Percentiles rank a stretch among this genome's conserved stretches.
Evolutionary conservation across 768 basidiomycete genomes (phyloP).

Genomic region (Trametes villosa): DNA sequence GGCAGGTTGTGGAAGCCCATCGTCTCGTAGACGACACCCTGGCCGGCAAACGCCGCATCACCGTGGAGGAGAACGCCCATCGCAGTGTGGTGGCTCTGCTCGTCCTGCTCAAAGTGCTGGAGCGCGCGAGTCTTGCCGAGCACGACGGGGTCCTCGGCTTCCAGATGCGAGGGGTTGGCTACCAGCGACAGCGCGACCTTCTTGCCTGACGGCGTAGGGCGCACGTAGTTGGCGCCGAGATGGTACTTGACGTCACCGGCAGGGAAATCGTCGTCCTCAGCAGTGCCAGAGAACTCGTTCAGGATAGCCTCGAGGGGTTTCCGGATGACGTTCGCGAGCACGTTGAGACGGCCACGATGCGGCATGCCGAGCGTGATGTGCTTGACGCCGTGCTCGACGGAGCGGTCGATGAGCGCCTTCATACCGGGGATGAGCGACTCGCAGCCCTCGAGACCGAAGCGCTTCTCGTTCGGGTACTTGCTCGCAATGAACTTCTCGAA

Average conservation of each 20-base stretch:
- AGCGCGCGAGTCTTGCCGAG: conserved; percentile 98
- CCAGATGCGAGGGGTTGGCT: conserved; percentile 97
- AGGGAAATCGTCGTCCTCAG: conserved; percentile 70
- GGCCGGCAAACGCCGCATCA: conserved; percentile 98
- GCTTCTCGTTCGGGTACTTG: conserved; percentile 99
- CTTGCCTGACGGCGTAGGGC: conserved; percentile 97
- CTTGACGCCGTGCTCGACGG: conserved; percentile 95
- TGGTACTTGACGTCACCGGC: conserved; percentile 99
- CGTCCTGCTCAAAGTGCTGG: conserved; percentile 92
- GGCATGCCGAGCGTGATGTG: conserved; percentile 99
- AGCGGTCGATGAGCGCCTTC: conserved; percentile 99
- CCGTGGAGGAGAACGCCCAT: conserved; percentile 97
- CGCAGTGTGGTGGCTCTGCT: conserved; percentile 76
- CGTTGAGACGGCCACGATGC: conserved; percentile 97
- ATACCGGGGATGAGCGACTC: conserved; percentile 98
- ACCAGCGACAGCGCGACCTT: conserved; percentile 97
- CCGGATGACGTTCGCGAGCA: conserved; percentile 96
- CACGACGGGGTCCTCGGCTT: conserved; percentile 98
- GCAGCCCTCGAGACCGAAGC: conserved; percentile 98
- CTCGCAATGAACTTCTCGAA: conserved; percentile 98
- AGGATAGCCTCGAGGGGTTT: conserved; percentile 98
- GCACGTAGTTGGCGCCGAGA: conserved; percentile 97
- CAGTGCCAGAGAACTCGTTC: conserved; percentile 88
- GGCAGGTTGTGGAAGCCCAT: conserved; percentile 98
- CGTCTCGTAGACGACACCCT: conserved; percentile 98